Evolutionary conservation across 1,139 yeast species (phyloP).

Genomic region (Saccharomyces hybrid): DNA sequence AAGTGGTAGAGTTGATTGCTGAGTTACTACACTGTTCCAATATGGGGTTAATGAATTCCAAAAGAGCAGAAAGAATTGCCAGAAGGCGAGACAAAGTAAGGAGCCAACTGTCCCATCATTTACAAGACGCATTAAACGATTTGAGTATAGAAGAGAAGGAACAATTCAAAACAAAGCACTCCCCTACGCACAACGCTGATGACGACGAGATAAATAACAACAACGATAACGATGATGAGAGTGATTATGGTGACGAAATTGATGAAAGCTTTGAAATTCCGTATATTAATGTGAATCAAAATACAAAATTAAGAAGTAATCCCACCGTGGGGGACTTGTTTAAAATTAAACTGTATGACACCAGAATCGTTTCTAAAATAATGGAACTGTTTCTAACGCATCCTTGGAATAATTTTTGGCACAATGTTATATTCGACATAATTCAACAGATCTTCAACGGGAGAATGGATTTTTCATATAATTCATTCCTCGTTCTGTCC

Average conservation of each 20-base stretch:
- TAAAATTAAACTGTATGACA: slow-evolving; percentile 79
- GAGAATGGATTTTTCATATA: slow-evolving; percentile 87
- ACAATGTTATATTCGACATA: slow-evolving; percentile 93
- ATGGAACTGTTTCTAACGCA: slow-evolving; percentile 78
- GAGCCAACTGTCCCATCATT: slow-evolving; percentile 32
- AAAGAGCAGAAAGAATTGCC: slow-evolving; percentile 73
- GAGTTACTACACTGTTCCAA: slow-evolving; percentile 93
- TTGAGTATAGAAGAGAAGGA: slow-evolving; percentile 23
- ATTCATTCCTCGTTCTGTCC: slow-evolving; percentile 58
- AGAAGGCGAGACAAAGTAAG: slow-evolving; percentile 68
- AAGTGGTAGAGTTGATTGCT: slow-evolving; percentile 89
- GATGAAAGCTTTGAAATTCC: slow-evolving; percentile 39
- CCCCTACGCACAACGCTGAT: neutral
- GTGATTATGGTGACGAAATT: slow-evolving; percentile 22
- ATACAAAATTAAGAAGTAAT: slow-evolving; percentile 47
- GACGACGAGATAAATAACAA: slow-evolving; percentile 7
- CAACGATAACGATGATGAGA: slow-evolving; percentile 11
- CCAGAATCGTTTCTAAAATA: slow-evolving; percentile 69
- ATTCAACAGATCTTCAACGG: slow-evolving; percentile 95
- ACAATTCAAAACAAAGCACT: neutral
- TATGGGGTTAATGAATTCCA: slow-evolving; percentile 87
- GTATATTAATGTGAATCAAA: slow-evolving; percentile 52
- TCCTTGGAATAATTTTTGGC: slow-evolving; percentile 97
- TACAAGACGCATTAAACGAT: slow-evolving; percentile 33
- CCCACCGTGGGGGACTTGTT: slow-evolving; percentile 88